These are phyloP conservation scores for Mycena olivaceomarginata DNA, from an alignment of 768 basidiomycete species.

Conservation along the genomic window DNA sequence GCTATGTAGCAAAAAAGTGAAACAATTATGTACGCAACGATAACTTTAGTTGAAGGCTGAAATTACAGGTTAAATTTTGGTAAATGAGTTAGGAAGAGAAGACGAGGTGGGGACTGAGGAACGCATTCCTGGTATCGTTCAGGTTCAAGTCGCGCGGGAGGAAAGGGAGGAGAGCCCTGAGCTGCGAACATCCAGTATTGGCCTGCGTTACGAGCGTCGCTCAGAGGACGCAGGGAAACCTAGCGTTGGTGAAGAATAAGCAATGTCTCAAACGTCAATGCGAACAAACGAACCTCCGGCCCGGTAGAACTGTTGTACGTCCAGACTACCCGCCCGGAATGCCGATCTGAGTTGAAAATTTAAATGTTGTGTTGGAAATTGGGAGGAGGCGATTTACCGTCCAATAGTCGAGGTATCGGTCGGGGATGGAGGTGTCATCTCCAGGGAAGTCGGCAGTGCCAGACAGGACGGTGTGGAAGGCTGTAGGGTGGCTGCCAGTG, in stretches of 20 bases:
- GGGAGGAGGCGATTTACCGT: constrained; percentile 15
- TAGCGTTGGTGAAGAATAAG: constrained; percentile 1
- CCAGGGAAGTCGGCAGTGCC: constrained; percentile 41
- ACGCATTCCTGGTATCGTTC: constrained; percentile 7
- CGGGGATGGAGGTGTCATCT: constrained; percentile 33
- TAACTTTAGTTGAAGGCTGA: constrained; percentile 24
- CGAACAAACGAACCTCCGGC: constrained; percentile 26
- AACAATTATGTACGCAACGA: constrained; percentile 37
- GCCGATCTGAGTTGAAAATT: constrained; percentile 23
- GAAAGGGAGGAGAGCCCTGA: constrained; percentile 33
- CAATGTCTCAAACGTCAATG: neutral
- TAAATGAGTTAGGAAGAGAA: constrained; percentile 14
- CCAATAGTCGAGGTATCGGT: constrained; percentile 39
- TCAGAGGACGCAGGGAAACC: constrained; percentile 34
- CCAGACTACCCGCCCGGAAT: constrained; percentile 36
- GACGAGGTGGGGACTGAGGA: constrained; percentile 27
- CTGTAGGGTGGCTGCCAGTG: constrained; percentile 24
- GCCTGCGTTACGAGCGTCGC: constrained; percentile 27
- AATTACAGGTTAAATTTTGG: neutral
- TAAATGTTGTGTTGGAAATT: neutral
- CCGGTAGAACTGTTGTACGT: constrained; percentile 33
- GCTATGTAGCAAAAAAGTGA: constrained; percentile 18
- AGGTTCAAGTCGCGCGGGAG: constrained; percentile 31
- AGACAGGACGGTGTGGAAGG: constrained; percentile 37
- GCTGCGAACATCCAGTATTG: constrained; percentile 44